Conservation (phyloP, 2,329 filamentous ascomycete species). For the Talaromyces sp. region DNA sequence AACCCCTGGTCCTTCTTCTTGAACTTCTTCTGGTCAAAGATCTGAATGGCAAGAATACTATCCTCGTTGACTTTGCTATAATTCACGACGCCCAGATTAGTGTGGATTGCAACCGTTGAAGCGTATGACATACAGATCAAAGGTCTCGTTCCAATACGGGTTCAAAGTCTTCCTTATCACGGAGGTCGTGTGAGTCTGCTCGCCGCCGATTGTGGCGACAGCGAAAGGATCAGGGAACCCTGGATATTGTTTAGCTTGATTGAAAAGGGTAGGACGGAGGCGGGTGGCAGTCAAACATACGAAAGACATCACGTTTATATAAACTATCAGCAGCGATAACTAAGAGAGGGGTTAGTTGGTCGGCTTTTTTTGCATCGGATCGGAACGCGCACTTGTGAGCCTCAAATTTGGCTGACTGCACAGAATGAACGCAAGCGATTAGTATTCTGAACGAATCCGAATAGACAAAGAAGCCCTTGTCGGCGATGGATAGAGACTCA, state of each 20-base stretch:
- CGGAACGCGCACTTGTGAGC: conserved; percentile 68
- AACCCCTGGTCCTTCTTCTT: conserved; percentile 99
- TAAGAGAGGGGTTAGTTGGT: conserved; percentile 36
- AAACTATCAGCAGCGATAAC: conserved; percentile 98
- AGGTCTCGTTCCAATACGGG: conserved; percentile 99
- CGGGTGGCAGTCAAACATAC: conserved; percentile 53
- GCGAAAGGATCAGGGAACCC: conserved; percentile 97
- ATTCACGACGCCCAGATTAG: conserved; percentile 1
- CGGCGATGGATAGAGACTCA: conserved; percentile 39
- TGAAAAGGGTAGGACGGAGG: neutral
- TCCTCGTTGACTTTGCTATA: conserved; percentile 83
- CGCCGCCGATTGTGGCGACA: conserved; percentile 92
- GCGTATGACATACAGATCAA: conserved; percentile 73
- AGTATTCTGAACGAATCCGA: conserved; percentile 11
- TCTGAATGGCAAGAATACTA: conserved; percentile 94
- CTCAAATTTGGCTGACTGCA: conserved; percentile 77
- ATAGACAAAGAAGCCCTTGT: neutral
- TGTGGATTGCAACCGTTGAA: neutral
- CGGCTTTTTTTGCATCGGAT: neutral
- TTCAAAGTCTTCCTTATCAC: conserved; percentile 97
- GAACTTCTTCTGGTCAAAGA: conserved; percentile 99
- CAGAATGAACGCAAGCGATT: conserved; percentile 12
- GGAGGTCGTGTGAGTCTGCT: conserved; percentile 96
- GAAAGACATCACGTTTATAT: conserved; percentile 98
- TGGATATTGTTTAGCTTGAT: conserved; percentile 33